phyloP scores from a whole-genome alignment of 345 rosid genomes.

The Dipteronia sinensis region DNA sequence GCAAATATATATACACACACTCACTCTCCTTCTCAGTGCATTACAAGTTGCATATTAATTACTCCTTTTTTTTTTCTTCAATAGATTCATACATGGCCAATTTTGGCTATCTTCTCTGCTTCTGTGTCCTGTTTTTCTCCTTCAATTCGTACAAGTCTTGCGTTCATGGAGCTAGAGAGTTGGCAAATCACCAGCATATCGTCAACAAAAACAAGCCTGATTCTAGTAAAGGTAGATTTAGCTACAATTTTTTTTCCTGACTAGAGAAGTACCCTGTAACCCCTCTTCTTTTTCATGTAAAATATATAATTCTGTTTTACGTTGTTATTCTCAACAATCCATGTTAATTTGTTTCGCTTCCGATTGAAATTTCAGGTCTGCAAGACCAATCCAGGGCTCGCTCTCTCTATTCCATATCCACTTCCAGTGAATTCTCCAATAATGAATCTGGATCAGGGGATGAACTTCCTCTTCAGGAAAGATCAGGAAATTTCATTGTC shows the following conservation, averaged over 20 bases:
- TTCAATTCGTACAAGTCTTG: neutral
- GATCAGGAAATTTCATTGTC: constrained; percentile 3
- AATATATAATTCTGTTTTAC: no score
- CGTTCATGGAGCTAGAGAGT: constrained; percentile 5
- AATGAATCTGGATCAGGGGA: neutral
- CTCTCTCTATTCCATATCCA: neutral
- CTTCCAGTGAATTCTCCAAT: neutral
- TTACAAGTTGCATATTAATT: neutral
- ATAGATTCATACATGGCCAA: neutral
- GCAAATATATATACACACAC: neutral
- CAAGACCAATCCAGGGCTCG: constrained; percentile 21
- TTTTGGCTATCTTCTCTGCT: neutral
- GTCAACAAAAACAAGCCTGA: neutral
- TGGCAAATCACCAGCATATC: neutral
- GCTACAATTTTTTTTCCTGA: no score
- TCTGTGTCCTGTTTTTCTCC: neutral
- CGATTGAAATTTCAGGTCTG: constrained; percentile 6
- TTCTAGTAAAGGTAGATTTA: neutral
- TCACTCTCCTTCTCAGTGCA: neutral
- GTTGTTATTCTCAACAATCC: neutral
- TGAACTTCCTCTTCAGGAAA: neutral
- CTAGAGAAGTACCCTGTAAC: no score
- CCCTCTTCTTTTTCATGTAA: no score
- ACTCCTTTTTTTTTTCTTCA: no score
- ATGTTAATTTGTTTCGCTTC: neutral